Percentiles rank a stretch among this genome's conserved stretches.
Evolutionary conservation across 1,284 basidiomycete species (phyloP).

Genomic region (Rhodotorula mucilaginosa): DNA sequence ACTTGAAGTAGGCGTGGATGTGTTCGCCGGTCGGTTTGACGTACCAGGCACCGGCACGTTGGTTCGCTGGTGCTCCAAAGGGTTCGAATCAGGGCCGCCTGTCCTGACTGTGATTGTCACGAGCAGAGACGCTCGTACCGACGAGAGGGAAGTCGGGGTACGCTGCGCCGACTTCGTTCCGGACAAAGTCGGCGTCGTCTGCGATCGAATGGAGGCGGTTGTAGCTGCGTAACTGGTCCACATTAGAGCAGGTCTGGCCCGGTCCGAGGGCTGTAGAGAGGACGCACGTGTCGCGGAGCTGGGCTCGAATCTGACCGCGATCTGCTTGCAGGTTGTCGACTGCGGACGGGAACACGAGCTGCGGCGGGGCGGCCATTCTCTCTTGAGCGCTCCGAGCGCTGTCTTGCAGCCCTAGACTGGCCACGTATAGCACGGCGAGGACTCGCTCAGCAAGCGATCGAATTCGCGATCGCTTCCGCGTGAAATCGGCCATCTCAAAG

Average conservation of each 20-base stretch:
- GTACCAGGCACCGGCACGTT: constrained; percentile 94
- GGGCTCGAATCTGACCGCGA: constrained; percentile 17
- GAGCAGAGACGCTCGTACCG: constrained; percentile 54
- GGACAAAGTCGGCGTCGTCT: constrained; percentile 71
- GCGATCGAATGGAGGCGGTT: constrained; percentile 81
- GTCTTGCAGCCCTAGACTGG: too few species aligned
- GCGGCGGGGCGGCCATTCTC: neutral
- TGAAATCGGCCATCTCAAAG: too few species aligned
- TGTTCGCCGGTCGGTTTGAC: constrained; percentile 58
- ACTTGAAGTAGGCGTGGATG: constrained; percentile 84
- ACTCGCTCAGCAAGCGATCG: too few species aligned
- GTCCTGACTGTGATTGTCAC: neutral
- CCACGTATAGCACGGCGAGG: too few species aligned
- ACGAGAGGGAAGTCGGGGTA: constrained; percentile 65
- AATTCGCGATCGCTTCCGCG: too few species aligned
- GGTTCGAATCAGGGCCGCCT: constrained; percentile 4
- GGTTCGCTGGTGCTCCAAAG: constrained; percentile 62
- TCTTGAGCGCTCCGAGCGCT: neutral
- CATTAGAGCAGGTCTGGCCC: neutral
- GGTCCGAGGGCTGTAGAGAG: accelerated
- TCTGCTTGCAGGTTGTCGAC: constrained; percentile 20
- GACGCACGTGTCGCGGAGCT: constrained; percentile 31
- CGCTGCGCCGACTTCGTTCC: constrained; percentile 55
- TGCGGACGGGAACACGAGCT: constrained; percentile 22
- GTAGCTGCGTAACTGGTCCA: constrained; percentile 54